phyloP scores from a whole-genome alignment of 2,329 filamentous ascomycete genomes.

The Colletotrichum brevisporum region DNA sequence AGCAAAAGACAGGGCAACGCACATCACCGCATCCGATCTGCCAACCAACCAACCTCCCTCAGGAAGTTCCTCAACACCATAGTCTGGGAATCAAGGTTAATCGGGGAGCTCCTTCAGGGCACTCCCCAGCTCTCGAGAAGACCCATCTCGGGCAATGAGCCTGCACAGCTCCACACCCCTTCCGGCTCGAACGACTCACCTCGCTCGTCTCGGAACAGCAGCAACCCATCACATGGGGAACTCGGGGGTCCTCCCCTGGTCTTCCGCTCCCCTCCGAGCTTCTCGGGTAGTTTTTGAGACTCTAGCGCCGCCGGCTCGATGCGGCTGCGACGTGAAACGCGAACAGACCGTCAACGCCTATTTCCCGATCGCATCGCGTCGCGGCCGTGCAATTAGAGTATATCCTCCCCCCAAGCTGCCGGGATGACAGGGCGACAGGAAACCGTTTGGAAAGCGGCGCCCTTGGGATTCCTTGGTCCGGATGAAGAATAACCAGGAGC shows the following conservation, averaged over 20 bases:
- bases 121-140: neutral
- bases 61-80: neutral
- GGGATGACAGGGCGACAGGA: neutral
- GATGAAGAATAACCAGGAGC: neutral
- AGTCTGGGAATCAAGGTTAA: neutral
- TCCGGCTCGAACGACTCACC: slow-evolving; percentile 28
- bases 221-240: neutral
- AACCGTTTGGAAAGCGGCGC: neutral
- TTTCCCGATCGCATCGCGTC: slow-evolving; percentile 25
- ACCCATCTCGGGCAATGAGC: neutral
- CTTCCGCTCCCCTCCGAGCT: neutral
- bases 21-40: neutral
- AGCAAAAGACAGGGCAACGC: neutral
- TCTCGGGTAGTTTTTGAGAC: slow-evolving; percentile 1
- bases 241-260: neutral
- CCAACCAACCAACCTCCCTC: neutral
- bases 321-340: slow-evolving; percentile 25
- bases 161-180: neutral
- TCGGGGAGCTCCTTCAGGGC: too few species aligned
- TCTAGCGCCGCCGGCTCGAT: slow-evolving; percentile 5
- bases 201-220: slow-evolving; percentile 23
- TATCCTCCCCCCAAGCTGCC: neutral
- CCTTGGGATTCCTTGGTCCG: neutral
- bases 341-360: slow-evolving; percentile 15
- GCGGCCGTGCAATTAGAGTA: neutral